Conservation (phyloP, 768 basidiomycete genomes). For the Lactarius sanguifluus region DNA sequence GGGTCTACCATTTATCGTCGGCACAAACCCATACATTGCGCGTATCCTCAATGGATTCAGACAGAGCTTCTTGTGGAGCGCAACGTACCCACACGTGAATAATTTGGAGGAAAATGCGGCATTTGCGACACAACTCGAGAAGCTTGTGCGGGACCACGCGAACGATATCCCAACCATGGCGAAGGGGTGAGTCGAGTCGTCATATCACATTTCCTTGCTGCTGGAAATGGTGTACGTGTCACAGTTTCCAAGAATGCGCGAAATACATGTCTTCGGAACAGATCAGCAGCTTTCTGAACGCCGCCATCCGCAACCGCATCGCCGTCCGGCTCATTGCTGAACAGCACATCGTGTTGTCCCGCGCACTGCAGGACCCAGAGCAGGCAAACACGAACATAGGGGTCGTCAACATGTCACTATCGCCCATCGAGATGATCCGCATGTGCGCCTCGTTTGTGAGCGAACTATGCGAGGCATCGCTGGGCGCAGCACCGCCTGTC, state of each 20-base stretch:
- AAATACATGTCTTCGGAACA: slow-evolving; percentile 81
- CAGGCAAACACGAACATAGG: slow-evolving; percentile 53
- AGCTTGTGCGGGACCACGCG: slow-evolving; percentile 71
- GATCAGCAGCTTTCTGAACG: slow-evolving; percentile 77
- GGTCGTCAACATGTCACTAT: slow-evolving; percentile 71
- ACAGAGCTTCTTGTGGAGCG: slow-evolving; percentile 67
- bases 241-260: slow-evolving; percentile 81
- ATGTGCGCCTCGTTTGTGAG: slow-evolving; percentile 84
- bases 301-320: slow-evolving; percentile 82
- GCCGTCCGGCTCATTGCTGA: slow-evolving; percentile 87
- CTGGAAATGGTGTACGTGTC: background rate
- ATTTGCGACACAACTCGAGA: slow-evolving; percentile 67
- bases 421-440: slow-evolving; percentile 67
- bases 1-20: slow-evolving; percentile 81
- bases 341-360: slow-evolving; percentile 84
- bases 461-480: slow-evolving; percentile 81
- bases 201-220: slow-evolving; percentile 2
- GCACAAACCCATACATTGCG: slow-evolving; percentile 84
- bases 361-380: slow-evolving; percentile 50
- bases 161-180: slow-evolving; percentile 92
- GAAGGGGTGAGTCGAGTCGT: slow-evolving; percentile 59
- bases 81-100: slow-evolving; percentile 62
- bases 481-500: slow-evolving; percentile 68
- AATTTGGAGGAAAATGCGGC: slow-evolving; percentile 66
- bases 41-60: slow-evolving; percentile 66